Base-by-base conservation (phyloP, 2,329 filamentous ascomycete genomes). In the Exophiala sp. region DNA sequence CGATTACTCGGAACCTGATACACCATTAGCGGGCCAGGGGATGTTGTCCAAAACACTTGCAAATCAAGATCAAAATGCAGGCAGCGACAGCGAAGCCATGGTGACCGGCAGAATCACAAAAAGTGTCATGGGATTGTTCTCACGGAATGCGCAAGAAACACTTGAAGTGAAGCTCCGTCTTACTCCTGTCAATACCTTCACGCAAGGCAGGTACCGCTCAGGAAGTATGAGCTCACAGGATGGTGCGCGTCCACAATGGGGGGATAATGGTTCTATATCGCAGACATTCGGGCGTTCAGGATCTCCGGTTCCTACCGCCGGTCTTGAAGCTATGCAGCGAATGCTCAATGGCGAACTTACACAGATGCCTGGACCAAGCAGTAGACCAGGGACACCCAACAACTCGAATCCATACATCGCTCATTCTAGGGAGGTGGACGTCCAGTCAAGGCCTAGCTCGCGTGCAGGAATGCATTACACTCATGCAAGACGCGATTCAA, bases 1-100 rank as follows among this genome's bases (percentile, higher is more conserved):
- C 75, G 94, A 99, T 71, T 97, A 92, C 71, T 96, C 94, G 10
- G 94, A 99, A 72, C 88, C 89, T 60, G 91, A 96, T 67, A 89
- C 86, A 14, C 94, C 95, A 49, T 79, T 97, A 52, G 92, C 96
- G 20, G 94, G 94, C 18, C 92, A 99, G 71, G 94, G 95, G 49
- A 89, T 97, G 85, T 78, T 99, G 16, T 97, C 94, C 35, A 87
- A 88, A 81, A 84, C 86, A 18, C 78, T 97, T 42, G 80, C 81
- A 77, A 78, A n/a, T 66, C 79, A 50, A 78, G 77, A 11, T 79
- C 82, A 33, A 72, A 74, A 65, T 47, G 58, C 58, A 40, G 62
- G 60, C 21, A 52, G 54, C 6, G 64, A 66, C 11, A 43, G 58
- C 51, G 49, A 78, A 75, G 58, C 57, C 41, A 77, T 91, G 72